Evolutionary conservation across 1,284 basidiomycete species (phyloP), one percentile per base, ranked within the genome.

Genomic region (Takashimella koratensis): DNA sequence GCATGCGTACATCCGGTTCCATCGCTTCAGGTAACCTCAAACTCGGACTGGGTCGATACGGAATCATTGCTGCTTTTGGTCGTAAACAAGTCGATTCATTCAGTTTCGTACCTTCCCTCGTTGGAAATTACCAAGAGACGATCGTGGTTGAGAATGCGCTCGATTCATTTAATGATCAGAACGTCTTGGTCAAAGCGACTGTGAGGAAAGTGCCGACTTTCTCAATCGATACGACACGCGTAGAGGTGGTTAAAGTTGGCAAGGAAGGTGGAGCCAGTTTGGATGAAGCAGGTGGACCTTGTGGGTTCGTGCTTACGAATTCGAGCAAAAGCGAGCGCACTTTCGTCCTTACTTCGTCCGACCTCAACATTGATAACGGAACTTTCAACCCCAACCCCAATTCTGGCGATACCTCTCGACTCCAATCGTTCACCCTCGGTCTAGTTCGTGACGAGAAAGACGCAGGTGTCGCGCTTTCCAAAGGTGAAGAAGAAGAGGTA

Each of bases 1-100:
- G 78, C 47, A 75, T 80, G 47, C 76, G 77, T 26, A 79, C 79
- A 40, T 78, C 76, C 30, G 79, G 79, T n/a, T 78, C 75, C 42
- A 80, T 80, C 41, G 77, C 78, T 3, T 77, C 75, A 5, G 78
- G 79, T 19, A 78, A 79, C 63, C 76, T 80, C 58, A 78, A 78
- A 58, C 70, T 80, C 48, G 76, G 75, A 43, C 64, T 74, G 23
- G 79, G 78, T 39, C 71, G 78, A 22, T 79, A 79, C 56, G 79
- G 79, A 24, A 74, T 80, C 30, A 76, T 80, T 19, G 74, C 78
- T 2, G 78, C 78, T 8, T 79, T 78, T 57, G 78, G 78, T 39
- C 77, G 79, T 49, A 75, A 77, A 50, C 78, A 79, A 55, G 76
- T 80, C 45, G 74, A 75, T 49, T 70, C 66, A 49, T 76, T 77